A percentile compares a stretch with the other conserved stretches of the same genome.
These are phyloP conservation scores for Colletotrichum karsti DNA, from an alignment of 2,329 filamentous ascomycete genomes.

Conservation along the genomic window DNA sequence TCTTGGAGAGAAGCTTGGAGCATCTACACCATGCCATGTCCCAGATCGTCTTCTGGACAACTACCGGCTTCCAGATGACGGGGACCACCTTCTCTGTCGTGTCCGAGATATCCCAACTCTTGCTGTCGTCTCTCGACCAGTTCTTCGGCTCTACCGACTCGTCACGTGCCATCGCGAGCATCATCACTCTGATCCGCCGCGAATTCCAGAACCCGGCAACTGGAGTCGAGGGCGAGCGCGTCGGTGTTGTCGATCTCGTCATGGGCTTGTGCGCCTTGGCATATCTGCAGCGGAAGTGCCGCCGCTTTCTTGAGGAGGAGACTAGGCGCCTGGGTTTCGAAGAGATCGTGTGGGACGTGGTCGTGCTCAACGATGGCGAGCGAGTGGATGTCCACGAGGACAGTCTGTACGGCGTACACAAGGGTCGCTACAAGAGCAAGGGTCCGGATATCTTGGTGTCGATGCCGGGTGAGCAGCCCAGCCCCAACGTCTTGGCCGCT, in stretches of 20 bases:
- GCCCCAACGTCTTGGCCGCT: conserved; percentile 41
- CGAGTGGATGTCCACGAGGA: conserved; percentile 62
- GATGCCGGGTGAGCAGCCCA: conserved; percentile 31
- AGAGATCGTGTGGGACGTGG: conserved; percentile 72
- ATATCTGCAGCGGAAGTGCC: conserved; percentile 67
- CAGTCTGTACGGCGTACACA: conserved; percentile 41
- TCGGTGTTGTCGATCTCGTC: conserved; percentile 68
- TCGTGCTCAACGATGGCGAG: conserved; percentile 67
- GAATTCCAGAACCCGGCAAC: conserved; percentile 72
- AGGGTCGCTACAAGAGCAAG: conserved; percentile 33
- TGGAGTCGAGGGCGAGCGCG: conserved; percentile 64
- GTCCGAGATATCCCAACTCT: conserved; percentile 65
- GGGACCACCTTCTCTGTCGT: conserved; percentile 61
- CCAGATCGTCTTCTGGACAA: conserved; percentile 68
- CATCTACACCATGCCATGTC: conserved; percentile 65
- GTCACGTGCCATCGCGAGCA: conserved; percentile 72
- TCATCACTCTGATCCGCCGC: conserved; percentile 69
- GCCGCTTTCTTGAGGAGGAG: conserved; percentile 60
- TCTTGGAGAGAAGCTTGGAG: conserved; percentile 65
- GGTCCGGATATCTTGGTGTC: conserved; percentile 32
- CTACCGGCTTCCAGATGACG: conserved; percentile 67
- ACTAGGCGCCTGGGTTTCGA: conserved; percentile 55
- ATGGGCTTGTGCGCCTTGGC: conserved; percentile 68
- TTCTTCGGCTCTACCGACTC: conserved; percentile 76
- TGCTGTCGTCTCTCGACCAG: conserved; percentile 68